These are phyloP conservation scores for Rhododendron griersonianum DNA, from an alignment of 148 eudicot genomes.

Conservation along the genomic window DNA sequence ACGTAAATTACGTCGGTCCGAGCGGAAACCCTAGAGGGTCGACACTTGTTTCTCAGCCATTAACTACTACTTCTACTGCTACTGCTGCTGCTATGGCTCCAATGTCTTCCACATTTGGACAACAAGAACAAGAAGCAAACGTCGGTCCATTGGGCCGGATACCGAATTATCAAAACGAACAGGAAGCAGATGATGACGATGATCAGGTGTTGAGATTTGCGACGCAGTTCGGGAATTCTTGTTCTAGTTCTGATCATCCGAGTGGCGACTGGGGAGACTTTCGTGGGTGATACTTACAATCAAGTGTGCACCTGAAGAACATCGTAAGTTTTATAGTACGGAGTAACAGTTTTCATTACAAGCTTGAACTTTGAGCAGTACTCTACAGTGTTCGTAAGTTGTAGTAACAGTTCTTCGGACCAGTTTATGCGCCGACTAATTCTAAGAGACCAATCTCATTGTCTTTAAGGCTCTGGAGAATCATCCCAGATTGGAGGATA, in stretches of 20 bases:
- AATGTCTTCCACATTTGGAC: background rate
- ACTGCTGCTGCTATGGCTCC: background rate
- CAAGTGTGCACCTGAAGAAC: background rate
- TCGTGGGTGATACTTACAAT: background rate
- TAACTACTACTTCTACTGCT: background rate
- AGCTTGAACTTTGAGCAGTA: background rate
- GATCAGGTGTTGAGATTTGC: background rate
- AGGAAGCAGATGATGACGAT: background rate
- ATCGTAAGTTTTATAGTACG: background rate
- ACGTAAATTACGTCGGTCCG: background rate
- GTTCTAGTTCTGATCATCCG: background rate
- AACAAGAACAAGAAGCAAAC: background rate
- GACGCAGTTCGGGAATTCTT: background rate
- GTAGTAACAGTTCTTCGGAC: too few relatives aligned
- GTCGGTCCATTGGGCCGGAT: background rate
- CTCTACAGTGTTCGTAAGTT: too few relatives aligned
- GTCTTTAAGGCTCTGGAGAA: too few relatives aligned
- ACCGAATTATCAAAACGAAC: background rate
- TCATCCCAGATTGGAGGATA: too few relatives aligned
- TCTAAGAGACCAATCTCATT: background rate
- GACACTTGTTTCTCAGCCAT: background rate
- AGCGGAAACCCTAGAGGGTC: background rate
- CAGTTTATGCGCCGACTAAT: background rate
- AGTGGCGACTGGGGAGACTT: background rate
- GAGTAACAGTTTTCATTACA: background rate